Evolutionary conservation across 495 filamentous ascomycete genomes (phyloP), one percentile per base, ranked within the genome.

Genomic region (Penicillium ochrochloron): DNA sequence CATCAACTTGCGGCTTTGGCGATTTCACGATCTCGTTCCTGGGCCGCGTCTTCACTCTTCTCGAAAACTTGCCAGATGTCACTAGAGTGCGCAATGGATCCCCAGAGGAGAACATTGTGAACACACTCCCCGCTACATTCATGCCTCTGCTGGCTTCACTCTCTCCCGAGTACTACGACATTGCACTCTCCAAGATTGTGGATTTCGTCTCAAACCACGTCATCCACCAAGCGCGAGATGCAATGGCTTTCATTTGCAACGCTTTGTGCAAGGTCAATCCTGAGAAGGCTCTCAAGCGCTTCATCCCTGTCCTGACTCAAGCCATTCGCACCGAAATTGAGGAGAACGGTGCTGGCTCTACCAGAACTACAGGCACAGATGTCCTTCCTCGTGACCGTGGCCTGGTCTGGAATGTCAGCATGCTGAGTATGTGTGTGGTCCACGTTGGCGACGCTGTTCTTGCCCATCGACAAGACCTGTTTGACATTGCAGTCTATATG

Each of bases 221-320:
- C 42, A 94, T 98, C 25, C 94, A 99, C 69, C 95, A 98, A 75
- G 94, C 95, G 42, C 84, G 95, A 64, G 95, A 99, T 82, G 95
- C 96, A 19, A 97, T 98, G 92, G 95, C 95, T 2, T 99, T 97
- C 82, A 97, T 97, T 46, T 96, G 93, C 83, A 98, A 97, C 73
- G 89, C 90, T 0, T 80, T 98, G 21, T 96, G 94, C 85, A 98
- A 98, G 77, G 89, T 94, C 66, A 91, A 94, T 67, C 95, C 95
- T 0, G 88, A 92, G 70, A 97, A 97, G 80, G 90, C 93, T 4
- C 83, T 99, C 39, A 95, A 92, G 70, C 86, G 90, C 23, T 89
- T 99, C 60, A 85, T 98, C 31, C 95, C 95, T 0, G 90, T 96
- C 76, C 80, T 99, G 61, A 89, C 94, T 44, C 86, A 90, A 71